Base-by-base conservation (phyloP, 805 yeast genomes). In the Candida khao-thaluensis region DNA sequence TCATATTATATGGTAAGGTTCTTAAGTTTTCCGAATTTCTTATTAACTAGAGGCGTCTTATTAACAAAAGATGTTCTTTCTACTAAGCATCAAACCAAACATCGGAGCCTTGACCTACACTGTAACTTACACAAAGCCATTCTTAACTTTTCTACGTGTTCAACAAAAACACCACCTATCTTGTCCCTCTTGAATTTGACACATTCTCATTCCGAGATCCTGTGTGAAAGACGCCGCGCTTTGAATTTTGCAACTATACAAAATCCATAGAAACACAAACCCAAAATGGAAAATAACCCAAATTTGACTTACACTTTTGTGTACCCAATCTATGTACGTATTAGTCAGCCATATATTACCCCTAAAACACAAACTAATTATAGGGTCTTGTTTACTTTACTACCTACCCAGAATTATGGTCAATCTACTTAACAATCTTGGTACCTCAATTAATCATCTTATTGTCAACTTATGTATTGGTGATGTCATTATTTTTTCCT, bases 391-490 rank as follows among this genome's bases (percentile, higher is more conserved):
- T 48, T 22, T 75, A 74, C 50, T 74, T 70, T 38, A 17, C 56
- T 11, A 43, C 47, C 9, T 65, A 68, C 37, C 71, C 73, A 3
- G 60, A 64, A 12, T 50, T 74, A 37, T 72, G 81, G 80, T 69
- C 72, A 7, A 59, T 68, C 34, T 64, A 73, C 45, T 32, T 70
- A n/a, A 51, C 71, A 3, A 60, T 74, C 2, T 48, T 69, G 6
- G 38, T 74, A 2, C 82, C 82, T 0, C 77, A 76, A 42, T 40
- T 72, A 2, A 22, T 65, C 3, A 53, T 77, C 1, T 62, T 70
- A 12, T 32, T 61, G 2, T 45, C 60, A 0, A 66, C 74, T 0
- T 70, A 66, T 27, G 14, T 58, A 5, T 30, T 64, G 4, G 53
- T 70, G 45, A 67, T 64, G 42, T 35, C 64, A 8, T 47, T 64